A percentile compares a stretch with the other conserved stretches of the same genome.
Conservation (phyloP, 2,329 filamentous ascomycete genomes). For the Monosporascus sp. region DNA sequence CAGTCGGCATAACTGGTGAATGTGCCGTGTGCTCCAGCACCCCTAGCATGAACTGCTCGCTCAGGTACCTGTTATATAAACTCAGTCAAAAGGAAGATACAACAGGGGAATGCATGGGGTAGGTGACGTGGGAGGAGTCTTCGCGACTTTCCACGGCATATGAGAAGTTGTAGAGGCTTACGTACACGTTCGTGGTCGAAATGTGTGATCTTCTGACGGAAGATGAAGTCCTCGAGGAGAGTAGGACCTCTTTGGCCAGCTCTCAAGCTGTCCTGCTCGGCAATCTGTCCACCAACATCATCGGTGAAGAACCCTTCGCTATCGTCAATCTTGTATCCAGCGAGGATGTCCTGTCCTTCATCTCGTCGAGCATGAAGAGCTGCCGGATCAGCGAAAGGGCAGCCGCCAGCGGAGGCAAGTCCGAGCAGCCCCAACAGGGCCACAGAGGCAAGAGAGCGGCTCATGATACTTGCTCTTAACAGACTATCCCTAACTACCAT, state of each 20-base stretch:
- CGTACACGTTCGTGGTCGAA: conserved; percentile 55
- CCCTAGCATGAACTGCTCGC: conserved; percentile 52
- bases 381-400: conserved; percentile 27
- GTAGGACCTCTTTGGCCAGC: conserved; percentile 59
- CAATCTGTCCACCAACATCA: conserved; percentile 63
- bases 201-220: conserved; percentile 55
- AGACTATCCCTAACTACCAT: not conserved
- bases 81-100: conserved; percentile 6
- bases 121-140: no score
- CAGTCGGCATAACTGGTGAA: conserved; percentile 56
- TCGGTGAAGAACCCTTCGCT: conserved; percentile 53
- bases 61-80: conserved; percentile 29
- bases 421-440: conserved; percentile 20
- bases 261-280: conserved; percentile 60
- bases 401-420: conserved; percentile 22
- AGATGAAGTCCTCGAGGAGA: conserved; percentile 57
- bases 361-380: conserved; percentile 20
- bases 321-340: conserved; percentile 44
- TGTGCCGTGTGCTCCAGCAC: conserved; percentile 52
- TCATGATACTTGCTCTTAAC: conserved; percentile 14
- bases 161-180: conserved; percentile 1
- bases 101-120: no score
- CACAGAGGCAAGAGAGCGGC: conserved; percentile 12
- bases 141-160: not conserved
- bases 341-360: conserved; percentile 14